Evolutionary conservation across 352 stramenopile genomes (phyloP), one percentile per base, ranked within the genome.

Genomic region (Globisporangium heterothallicum): DNA sequence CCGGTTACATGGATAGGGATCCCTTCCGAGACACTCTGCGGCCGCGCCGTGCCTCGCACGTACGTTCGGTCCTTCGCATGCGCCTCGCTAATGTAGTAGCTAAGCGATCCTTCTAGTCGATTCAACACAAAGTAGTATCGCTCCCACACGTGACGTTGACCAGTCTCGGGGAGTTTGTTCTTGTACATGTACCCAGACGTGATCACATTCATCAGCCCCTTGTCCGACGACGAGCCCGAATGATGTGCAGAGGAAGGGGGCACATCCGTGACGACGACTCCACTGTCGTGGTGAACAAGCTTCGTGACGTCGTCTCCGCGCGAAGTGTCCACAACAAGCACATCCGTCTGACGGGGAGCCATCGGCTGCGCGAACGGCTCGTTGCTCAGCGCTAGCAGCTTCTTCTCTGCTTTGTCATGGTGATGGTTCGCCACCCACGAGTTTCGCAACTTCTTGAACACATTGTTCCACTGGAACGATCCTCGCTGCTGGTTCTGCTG

Each of bases 111-210:
- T 3, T 90, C 74, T 16, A 68, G 61, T 30, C 81, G 80, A 52
- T 92, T 84, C 18, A 94, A 65, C 22, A 91, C 80, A 41, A 94
- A 94, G 56, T 88, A 94, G 46, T 86, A 91, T 14, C 84, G 80
- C 61, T 94, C 84, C 84, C 84, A 94, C 27, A 89, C 38, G 34
- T 91, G 82, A 14, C 74, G 64, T 63, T 94, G 78, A 12, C 84
- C 84, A 1, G 79, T 88, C 59, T 92, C 81, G 0, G 84, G 80
- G 21, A 91, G 73, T 58, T 87, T 88, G 72, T 75, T 94, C 58
- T 91, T 90, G 67, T 91, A 94, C 80, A 94, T 89, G 70, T 94
- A 94, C 5, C 84, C 84, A n/a, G 70, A 70, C 21, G 80, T 92
- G 34, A 91, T 50, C 16, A 87, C 75, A 45, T 91, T 89, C 57